Base-by-base conservation (phyloP, 2,329 filamentous ascomycete species). In the Aspergillus brasiliensis region DNA sequence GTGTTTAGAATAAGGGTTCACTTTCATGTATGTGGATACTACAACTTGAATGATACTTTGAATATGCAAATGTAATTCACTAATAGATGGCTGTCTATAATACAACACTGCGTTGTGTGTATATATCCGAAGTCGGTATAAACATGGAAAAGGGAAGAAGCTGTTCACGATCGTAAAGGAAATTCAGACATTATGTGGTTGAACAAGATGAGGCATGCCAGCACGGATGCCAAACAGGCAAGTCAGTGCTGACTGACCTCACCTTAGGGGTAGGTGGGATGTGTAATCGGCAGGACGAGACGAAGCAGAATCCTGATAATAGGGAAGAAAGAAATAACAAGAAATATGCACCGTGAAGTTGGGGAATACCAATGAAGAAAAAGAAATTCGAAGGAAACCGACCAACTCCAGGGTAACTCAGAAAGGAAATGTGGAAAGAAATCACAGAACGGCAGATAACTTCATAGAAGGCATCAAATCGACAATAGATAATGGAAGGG, bases 101-200 rank as follows among this genome's bases (percentile, higher is more conserved):
- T 54, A 54, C 51, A 54, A 42, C 40, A 54, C 25, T 28, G 40
- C 25, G 37, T 51, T 21, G 28, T 40, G 37, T 17, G n/a, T 34
- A 54, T 54, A 44, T 54, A 54, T 54, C 21, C 37, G 6, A 44
- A 8, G 23, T 19, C 37, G 25, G 51, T 54, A 54, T 54, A 40
- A 54, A 54, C 51, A 53, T 13, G 40, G 11, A 4, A 27, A 21
- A 37, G 25, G 34, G 27, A 44, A 28, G 7, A 15, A 27, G 23
- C 37, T 42, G 21, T 54, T 53, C 51, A 44, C 34, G 44, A 27
- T 48, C 44, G 44, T 48, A 23, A 48, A 15, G 6, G 6, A 4
- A 23, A 48, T 48, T 54, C 37, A 54, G 51, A 54, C 51, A 54
- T 54, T 54, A 54, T 40, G 28, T 44, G 34, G 3, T 34, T 34